These are phyloP conservation scores for Phytophthora litchii DNA, from an alignment of 352 stramenopile genomes.

Conservation along the genomic window DNA sequence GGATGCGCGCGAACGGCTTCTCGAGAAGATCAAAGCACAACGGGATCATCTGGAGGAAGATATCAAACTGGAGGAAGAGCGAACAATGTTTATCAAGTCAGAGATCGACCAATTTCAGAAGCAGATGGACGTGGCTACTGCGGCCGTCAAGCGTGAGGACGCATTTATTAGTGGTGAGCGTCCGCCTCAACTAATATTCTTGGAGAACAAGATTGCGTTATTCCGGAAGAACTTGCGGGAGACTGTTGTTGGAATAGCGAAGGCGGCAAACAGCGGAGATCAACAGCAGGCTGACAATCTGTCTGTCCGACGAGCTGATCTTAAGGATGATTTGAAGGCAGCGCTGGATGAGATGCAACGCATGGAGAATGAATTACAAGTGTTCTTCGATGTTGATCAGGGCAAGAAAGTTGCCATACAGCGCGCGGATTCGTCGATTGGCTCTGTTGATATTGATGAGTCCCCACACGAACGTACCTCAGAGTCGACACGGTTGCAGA, in stretches of 20 bases:
- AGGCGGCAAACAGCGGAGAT: constrained; percentile 58
- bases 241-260: constrained; percentile 63
- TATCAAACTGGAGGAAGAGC: constrained; percentile 63
- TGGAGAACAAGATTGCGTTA: constrained; percentile 76
- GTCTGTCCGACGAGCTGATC: constrained; percentile 58
- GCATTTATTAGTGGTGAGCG: constrained; percentile 83
- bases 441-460: constrained; percentile 53
- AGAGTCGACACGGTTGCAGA: constrained; percentile 47
- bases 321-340: constrained; percentile 75
- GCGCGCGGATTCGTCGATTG: constrained; percentile 28
- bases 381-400: constrained; percentile 44
- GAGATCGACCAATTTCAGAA: constrained; percentile 72
- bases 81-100: constrained; percentile 54
- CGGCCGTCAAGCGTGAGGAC: constrained; percentile 72
- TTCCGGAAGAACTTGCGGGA: constrained; percentile 74
- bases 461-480: constrained; percentile 49
- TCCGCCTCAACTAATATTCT: constrained; percentile 76
- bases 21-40: constrained; percentile 64
- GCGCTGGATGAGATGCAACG: constrained; percentile 75
- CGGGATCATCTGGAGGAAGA: constrained; percentile 61
- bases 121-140: constrained; percentile 69
- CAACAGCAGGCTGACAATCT: constrained; percentile 63
- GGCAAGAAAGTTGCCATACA: constrained; percentile 36
- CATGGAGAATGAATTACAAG: constrained; percentile 67
- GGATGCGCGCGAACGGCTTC: constrained; percentile 59